Conservation (phyloP, 768 basidiomycete genomes). For the Lentinula sp. region DNA sequence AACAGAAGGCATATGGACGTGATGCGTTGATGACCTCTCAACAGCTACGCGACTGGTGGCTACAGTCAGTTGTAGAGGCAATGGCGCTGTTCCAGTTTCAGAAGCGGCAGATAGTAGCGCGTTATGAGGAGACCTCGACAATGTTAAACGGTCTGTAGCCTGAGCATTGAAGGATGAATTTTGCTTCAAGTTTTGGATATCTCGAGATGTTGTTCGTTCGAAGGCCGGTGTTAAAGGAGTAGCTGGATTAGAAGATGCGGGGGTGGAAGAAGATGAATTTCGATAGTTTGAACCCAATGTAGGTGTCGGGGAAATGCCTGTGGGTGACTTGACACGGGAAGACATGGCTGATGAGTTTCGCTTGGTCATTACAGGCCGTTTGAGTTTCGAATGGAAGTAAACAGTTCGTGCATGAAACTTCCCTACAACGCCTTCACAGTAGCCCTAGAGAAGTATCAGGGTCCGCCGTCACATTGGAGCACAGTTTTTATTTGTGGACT, state of each 20-base stretch:
- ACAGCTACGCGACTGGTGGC: background rate
- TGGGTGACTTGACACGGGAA: constrained; percentile 15
- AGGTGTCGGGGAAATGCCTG: constrained; percentile 5
- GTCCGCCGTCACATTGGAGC: background rate
- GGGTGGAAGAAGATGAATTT: constrained; percentile 6
- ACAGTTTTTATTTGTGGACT: constrained; percentile 15
- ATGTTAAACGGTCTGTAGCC: background rate
- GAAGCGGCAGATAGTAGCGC: background rate
- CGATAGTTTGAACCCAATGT: background rate
- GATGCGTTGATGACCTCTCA: background rate
- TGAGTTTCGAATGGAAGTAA: constrained; percentile 66
- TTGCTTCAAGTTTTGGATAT: constrained; percentile 12
- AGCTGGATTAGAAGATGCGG: constrained; percentile 3
- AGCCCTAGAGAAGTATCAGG: constrained; percentile 44
- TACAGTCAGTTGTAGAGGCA: background rate
- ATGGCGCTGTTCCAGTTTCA: background rate
- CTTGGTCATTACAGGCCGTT: constrained; percentile 76
- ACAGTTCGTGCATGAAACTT: constrained; percentile 62
- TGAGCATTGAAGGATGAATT: constrained; percentile 18
- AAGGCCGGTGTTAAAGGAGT: constrained; percentile 10
- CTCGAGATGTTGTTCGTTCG: constrained; percentile 2
- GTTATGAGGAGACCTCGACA: background rate
- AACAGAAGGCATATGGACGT: background rate
- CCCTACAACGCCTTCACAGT: constrained; percentile 85
- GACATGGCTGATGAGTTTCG: constrained; percentile 34